phyloP scores from a whole-genome alignment of 2,329 filamentous ascomycete species.

The Venturia nashicola region DNA sequence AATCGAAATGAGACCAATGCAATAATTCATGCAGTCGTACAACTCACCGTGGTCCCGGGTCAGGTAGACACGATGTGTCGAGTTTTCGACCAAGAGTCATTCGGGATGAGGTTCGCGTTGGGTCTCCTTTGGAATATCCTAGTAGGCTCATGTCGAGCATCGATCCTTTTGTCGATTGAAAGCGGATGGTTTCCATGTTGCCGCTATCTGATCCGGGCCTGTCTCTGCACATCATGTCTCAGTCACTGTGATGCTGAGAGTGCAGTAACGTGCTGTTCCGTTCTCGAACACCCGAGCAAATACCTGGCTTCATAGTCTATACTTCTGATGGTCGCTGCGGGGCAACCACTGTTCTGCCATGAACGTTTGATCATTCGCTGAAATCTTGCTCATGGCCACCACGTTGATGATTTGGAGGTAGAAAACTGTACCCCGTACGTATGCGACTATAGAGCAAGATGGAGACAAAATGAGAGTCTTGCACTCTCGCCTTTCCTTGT shows the following conservation, averaged over 20 bases:
- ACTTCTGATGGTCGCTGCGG: neutral
- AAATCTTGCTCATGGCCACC: neutral
- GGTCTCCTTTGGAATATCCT: neutral
- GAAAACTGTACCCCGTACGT: neutral
- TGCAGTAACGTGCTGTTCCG: neutral
- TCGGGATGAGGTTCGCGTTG: neutral
- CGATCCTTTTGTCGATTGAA: neutral
- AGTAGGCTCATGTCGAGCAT: neutral
- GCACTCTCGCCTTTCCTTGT: no score
- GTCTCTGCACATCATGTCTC: neutral
- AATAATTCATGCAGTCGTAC: neutral
- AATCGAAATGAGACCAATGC: neutral
- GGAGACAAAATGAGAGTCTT: no score
- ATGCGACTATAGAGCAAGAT: neutral
- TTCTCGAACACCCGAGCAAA: neutral
- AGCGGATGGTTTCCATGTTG: neutral
- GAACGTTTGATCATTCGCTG: neutral
- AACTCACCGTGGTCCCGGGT: neutral
- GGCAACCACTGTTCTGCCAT: neutral
- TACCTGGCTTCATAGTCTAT: neutral
- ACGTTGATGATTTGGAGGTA: neutral
- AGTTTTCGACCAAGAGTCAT: neutral
- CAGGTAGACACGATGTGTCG: neutral
- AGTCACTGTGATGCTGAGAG: neutral
- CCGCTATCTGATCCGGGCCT: neutral